Evolutionary conservation across 495 filamentous ascomycete species (phyloP), one percentile per base, ranked within the genome.

Genomic region (Aspergillus heteromorphus): DNA sequence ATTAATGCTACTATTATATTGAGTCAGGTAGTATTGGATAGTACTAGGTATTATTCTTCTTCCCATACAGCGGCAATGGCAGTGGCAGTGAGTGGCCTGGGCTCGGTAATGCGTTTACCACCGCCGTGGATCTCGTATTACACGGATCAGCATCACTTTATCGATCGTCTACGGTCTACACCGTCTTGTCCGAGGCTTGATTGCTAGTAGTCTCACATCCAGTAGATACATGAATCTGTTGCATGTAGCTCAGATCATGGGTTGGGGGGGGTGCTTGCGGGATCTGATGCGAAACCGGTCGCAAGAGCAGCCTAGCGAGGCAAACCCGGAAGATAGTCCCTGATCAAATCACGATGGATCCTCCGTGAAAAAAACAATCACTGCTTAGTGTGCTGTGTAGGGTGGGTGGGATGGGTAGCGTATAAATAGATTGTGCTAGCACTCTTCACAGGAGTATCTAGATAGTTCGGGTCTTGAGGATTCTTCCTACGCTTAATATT

Each of bases 271-370:
- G 25, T 19, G 16, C 21, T 4, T 20, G 23, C 6, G 23, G 16
- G 23, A 27, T 29, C 43, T 13, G 20, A 45, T 27, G 43, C 43
- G 21, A 45, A 45, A 25, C 43, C 13, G 18, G 20, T 25, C 11
- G 6, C 10, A 14, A 9, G 13, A 21, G 21, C n/a, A 13, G 2
- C 20, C 27, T 21, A 14, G 13, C 19, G 6, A n/a, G 20, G 25
- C 18, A 10, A 19, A 40, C 25, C 51, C 54, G 56, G 60, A 60
- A 59, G 56, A 55, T 57, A 60, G 10, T 52, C 54, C 60, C 60
- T 54, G 52, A 29, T 47, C 54, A 54, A 45, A 57, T 62, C 34
- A 40, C 17, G n/a, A 20, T 13, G 16, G 27, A 31, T 4, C 21
- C 49, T 47, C 43, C 21, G 21, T 29, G 43, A 27, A 47, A 38